Percentiles rank a stretch among this genome's conserved stretches.
Conservation (phyloP, 192 early-diverging fungal species). For the Mortierella claussenii region DNA sequence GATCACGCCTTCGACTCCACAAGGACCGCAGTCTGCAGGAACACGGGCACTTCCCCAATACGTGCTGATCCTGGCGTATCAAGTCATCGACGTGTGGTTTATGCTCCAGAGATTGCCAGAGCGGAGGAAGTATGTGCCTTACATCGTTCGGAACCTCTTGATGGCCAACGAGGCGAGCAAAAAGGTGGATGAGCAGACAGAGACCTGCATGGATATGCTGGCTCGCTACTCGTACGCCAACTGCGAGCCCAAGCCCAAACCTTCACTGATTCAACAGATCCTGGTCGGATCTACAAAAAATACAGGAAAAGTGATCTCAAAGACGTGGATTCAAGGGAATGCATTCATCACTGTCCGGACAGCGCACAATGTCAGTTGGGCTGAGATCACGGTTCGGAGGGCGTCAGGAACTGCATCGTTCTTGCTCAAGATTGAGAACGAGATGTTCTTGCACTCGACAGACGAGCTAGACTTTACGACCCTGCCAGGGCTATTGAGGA, state of each 20-base stretch:
- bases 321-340: constrained; percentile 89
- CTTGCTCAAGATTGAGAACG: constrained; percentile 76
- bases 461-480: constrained; percentile 59
- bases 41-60: constrained; percentile 77
- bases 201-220: constrained; percentile 95
- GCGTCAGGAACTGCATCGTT: constrained; percentile 82
- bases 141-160: constrained; percentile 80
- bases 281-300: constrained; percentile 57
- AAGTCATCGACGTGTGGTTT: constrained; percentile 92
- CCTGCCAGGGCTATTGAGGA: constrained; percentile 63
- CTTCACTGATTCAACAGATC: constrained; percentile 62
- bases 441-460: constrained; percentile 55
- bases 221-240: constrained; percentile 85
- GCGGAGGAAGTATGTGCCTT: constrained; percentile 81
- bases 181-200: constrained; percentile 85
- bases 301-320: constrained; percentile 62
- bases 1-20: constrained; percentile 3
- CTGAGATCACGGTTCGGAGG: constrained; percentile 84
- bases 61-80: constrained; percentile 91
- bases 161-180: constrained; percentile 66
- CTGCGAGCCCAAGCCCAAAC: constrained; percentile 68
- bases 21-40: constrained; percentile 12
- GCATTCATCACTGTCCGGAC: constrained; percentile 83
- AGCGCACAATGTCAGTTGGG: constrained; percentile 74
- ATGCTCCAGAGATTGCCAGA: constrained; percentile 79